phyloP scores from a whole-genome alignment of 208 protist species.

The Trypanosoma rangeli region DNA sequence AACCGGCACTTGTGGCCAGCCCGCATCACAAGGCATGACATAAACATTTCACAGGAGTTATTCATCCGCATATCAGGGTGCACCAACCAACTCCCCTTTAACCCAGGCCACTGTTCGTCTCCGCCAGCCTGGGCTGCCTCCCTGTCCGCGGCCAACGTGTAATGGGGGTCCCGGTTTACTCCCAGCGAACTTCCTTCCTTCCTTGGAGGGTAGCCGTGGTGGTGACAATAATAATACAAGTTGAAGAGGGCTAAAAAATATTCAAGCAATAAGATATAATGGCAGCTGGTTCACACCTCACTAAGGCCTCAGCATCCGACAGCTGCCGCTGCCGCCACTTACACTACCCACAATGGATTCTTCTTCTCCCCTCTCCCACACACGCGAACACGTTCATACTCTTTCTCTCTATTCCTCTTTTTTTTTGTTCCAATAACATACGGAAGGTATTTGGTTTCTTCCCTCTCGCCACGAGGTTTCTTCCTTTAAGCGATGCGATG shows the following conservation, averaged over 20 bases:
- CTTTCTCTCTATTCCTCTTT: background rate
- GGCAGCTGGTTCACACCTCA: conserved; percentile 8
- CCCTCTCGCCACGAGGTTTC: too few species aligned
- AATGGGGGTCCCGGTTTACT: too few species aligned
- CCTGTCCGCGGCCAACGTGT: too few species aligned
- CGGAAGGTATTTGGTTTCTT: background rate
- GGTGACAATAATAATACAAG: conserved; percentile 7
- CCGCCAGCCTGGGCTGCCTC: too few species aligned
- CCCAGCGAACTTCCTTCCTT: too few species aligned
- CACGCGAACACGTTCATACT: conserved; percentile 2
- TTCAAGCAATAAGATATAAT: background rate
- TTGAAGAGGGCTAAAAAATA: conserved; percentile 15
- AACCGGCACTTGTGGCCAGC: background rate
- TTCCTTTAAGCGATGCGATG: too few species aligned
- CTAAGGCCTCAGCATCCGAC: background rate
- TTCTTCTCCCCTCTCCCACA: background rate
- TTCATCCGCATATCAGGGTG: background rate
- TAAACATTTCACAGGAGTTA: background rate
- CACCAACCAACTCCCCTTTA: background rate
- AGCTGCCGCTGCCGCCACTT: background rate
- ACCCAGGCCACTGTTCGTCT: background rate
- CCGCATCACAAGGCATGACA: background rate
- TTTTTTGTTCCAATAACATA: background rate
- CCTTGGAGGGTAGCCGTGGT: too few species aligned
- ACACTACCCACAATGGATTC: background rate